phyloP scores from a whole-genome alignment of 2,329 filamentous ascomycete genomes.

The Dactylellina leptospora region DNA sequence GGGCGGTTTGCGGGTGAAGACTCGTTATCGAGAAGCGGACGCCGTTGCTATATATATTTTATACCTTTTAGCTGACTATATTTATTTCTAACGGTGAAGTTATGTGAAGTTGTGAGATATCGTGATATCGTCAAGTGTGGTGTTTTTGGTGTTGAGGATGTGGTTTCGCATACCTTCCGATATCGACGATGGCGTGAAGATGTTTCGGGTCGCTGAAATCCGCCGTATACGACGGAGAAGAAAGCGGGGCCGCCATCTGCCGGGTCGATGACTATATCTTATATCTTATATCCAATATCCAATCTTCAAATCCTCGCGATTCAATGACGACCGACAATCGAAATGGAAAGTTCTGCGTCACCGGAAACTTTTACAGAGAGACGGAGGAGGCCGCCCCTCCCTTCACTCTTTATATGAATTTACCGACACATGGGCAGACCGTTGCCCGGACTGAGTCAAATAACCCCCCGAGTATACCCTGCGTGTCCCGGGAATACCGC shows the following conservation, averaged over 20 bases:
- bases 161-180: slow-evolving; percentile 38
- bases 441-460: neutral
- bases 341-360: no score
- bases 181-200: slow-evolving; percentile 48
- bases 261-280: no score
- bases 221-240: slow-evolving; percentile 16
- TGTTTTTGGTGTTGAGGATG: neutral
- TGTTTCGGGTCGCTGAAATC: slow-evolving; percentile 32
- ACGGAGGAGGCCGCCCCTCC: slow-evolving; percentile 11
- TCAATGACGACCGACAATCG: no score
- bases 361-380: no score
- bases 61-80: neutral
- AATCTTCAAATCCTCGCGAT: no score
- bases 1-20: slow-evolving; percentile 74
- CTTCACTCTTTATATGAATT: neutral
- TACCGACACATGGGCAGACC: neutral
- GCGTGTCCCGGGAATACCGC: neutral
- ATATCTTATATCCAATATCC: no score
- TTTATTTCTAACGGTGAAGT: neutral
- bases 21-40: slow-evolving; percentile 91
- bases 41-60: slow-evolving; percentile 65
- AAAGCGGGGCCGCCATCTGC: neutral
- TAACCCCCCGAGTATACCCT: no score
- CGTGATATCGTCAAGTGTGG: no score
- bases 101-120: no score